Base-by-base conservation (phyloP, 371 early-diverging fungal genomes). In the Amoeboaphelidium occidentale region DNA sequence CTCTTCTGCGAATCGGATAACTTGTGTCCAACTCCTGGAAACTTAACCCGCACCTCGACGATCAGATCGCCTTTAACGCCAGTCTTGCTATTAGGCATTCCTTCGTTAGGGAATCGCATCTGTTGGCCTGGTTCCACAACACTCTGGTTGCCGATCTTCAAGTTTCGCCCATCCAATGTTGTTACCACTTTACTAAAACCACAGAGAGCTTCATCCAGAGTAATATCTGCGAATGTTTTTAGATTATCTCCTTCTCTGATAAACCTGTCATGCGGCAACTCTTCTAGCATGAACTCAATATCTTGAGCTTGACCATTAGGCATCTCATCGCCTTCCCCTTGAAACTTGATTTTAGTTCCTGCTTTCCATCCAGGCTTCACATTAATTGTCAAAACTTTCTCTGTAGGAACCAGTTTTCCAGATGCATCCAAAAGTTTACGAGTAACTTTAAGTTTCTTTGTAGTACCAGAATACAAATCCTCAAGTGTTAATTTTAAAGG, bases 341-440 rank as follows among this genome's bases (percentile, higher is more conserved):
- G 67, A 68, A 85, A 97, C 17, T 79, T 78, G 55, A 97, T 75
- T 66, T 96, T 92, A 50, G 97, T 93, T 3, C 98, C 98, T 2
- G 89, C 79, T 63, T 96, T 96, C 89, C 93, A 92, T 2, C 97
- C 98, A 1, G 94, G 84, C 57, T 85, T 89, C 61, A 98, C 68
- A 51, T 80, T 69, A 52, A 98, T 71, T 25, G 72, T 70, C 14
- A 97, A 66, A 20, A 87, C 68, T 65, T 91, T 89, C 54, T 91
- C 92, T 0, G 75, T 57, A 0, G 70, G 46, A 0, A 68, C 59
- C 24, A 58, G 42, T 27, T 59, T 55, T 14, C 78, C 76, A 12
- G 65, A 59, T 1, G 68, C 51, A 70, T 78, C 51, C 70, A 73
- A 61, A 43, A 64, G 60, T 51, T 75, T 76, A 42, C 89, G 78